These are phyloP conservation scores for Benincasa hispida DNA, from an alignment of 306 rosid species.

Conservation along the genomic window DNA sequence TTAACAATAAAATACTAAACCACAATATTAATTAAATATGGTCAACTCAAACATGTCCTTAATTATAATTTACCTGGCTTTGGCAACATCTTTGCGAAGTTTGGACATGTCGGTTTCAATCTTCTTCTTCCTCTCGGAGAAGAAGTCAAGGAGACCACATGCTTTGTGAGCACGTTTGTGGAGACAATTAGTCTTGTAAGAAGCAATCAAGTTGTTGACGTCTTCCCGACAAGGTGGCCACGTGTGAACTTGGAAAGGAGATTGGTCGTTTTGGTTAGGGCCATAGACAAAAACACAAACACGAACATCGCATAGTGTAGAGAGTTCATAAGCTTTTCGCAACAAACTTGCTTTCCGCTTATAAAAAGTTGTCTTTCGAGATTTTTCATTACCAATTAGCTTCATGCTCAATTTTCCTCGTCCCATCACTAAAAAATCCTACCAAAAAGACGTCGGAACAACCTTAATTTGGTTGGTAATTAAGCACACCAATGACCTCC, in stretches of 20 bases:
- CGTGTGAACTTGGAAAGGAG: not conserved
- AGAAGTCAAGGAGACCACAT: not conserved
- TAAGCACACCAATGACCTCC: too few species aligned
- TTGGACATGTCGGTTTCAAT: slow-evolving; percentile 3
- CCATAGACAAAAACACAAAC: not conserved
- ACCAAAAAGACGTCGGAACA: too few species aligned
- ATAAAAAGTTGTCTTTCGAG: slow-evolving; percentile 9
- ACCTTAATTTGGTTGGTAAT: too few species aligned
- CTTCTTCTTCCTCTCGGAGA: slow-evolving; percentile 12
- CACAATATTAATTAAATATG: too few species aligned
- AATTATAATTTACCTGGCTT: not conserved
- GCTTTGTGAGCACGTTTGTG: not conserved
- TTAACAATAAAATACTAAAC: not conserved
- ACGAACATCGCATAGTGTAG: not conserved
- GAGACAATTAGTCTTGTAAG: not conserved
- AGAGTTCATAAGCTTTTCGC: slow-evolving; percentile 11
- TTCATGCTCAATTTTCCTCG: not conserved
- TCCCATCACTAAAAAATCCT: not conserved
- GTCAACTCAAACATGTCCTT: too few species aligned
- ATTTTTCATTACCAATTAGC: not conserved
- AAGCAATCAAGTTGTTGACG: not conserved
- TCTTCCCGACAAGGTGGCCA: not conserved
- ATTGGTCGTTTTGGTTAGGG: not conserved
- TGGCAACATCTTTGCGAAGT: not conserved
- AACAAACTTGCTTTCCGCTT: slow-evolving; percentile 6